These are phyloP conservation scores for Coemansia sp. DNA, from an alignment of 192 early-diverging fungal genomes.

Conservation along the genomic window DNA sequence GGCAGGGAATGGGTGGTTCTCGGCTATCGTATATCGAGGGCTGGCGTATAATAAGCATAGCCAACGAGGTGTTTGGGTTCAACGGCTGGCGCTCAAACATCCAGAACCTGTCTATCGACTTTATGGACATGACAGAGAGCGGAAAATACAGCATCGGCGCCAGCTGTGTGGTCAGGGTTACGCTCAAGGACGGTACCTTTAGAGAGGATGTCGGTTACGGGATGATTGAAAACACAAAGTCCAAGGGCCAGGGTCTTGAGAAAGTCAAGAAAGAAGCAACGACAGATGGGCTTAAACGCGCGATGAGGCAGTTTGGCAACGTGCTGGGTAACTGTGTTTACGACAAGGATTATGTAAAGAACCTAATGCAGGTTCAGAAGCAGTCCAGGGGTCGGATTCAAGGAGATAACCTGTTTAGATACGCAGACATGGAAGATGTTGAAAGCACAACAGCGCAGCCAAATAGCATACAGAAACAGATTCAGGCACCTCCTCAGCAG, in stretches of 20 bases:
- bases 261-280: conserved; percentile 91
- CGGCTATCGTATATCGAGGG: conserved; percentile 83
- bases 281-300: conserved; percentile 89
- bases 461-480: not conserved
- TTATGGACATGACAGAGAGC: conserved; percentile 57
- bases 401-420: conserved; percentile 32
- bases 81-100: conserved; percentile 87
- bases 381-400: conserved; percentile 30
- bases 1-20: conserved; percentile 68
- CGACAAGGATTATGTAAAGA: conserved; percentile 71
- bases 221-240: conserved; percentile 70
- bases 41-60: conserved; percentile 79
- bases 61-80: conserved; percentile 95
- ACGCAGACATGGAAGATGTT: conserved; percentile 27
- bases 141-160: conserved; percentile 68
- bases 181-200: conserved; percentile 83
- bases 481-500: not conserved
- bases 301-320: conserved; percentile 85
- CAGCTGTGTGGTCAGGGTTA: conserved; percentile 77
- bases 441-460: not conserved
- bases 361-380: conserved; percentile 39
- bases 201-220: conserved; percentile 93
- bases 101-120: conserved; percentile 76
- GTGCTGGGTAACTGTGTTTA: conserved; percentile 83
- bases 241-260: conserved; percentile 79